Conservation (phyloP, 1,284 basidiomycete species). For the Porogramme epimiltina region DNA sequence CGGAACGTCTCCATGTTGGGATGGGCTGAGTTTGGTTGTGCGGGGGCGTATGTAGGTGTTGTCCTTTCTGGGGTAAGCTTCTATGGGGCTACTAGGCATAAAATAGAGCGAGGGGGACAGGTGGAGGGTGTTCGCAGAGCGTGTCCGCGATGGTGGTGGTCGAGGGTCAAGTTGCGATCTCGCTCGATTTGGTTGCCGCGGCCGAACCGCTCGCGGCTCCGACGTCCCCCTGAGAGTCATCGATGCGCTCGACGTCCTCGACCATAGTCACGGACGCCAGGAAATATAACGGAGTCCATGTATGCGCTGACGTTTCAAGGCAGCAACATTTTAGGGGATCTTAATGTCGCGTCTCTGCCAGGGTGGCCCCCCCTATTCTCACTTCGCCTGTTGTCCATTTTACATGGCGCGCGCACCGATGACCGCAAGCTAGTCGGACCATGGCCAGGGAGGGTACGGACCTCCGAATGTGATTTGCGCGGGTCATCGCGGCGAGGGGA, state of each 20-base stretch:
- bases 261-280: neutral
- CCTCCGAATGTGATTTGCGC: too few species aligned
- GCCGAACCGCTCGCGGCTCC: constrained; percentile 9
- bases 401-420: too few species aligned
- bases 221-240: constrained; percentile 14
- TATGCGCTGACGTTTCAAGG: too few species aligned
- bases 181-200: constrained; percentile 17
- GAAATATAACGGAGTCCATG: too few species aligned
- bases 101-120: constrained; percentile 35
- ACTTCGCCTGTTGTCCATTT: too few species aligned
- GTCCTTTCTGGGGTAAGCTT: constrained; percentile 37
- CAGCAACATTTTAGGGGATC: too few species aligned
- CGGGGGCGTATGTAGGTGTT: constrained; percentile 27
- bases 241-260: constrained; percentile 5
- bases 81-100: constrained; percentile 55
- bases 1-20: constrained; percentile 53
- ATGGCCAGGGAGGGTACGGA: too few species aligned
- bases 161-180: constrained; percentile 22
- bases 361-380: too few species aligned
- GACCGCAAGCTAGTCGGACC: too few species aligned
- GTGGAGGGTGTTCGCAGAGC: constrained; percentile 28
- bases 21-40: constrained; percentile 23
- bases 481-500: neutral
- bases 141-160: constrained; percentile 34
- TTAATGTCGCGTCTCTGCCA: too few species aligned